Evolutionary conservation across 345 rosid genomes (phyloP).

Genomic region (Salix koriyanagi): DNA sequence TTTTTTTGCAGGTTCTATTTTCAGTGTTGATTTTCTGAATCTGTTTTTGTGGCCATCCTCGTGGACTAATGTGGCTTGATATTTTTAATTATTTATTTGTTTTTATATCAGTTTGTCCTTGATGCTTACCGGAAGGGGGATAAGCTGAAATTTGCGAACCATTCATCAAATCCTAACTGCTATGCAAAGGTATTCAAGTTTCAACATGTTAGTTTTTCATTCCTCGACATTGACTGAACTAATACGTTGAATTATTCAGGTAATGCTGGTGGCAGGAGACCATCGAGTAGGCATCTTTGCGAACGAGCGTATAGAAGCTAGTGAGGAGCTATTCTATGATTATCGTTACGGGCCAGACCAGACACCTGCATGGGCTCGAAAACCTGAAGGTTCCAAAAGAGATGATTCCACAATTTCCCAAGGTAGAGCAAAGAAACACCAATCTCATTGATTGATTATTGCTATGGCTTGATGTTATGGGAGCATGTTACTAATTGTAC

Average conservation of each 20-base stretch:
- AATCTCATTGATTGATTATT: conserved; percentile 60
- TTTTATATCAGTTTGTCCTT: conserved; percentile 65
- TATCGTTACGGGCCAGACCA: conserved; percentile 95
- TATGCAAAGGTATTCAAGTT: conserved; percentile 79
- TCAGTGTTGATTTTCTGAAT: not conserved
- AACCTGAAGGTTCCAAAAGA: conserved; percentile 83
- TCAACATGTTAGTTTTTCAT: not conserved
- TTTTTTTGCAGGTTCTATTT: not conserved
- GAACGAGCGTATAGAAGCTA: conserved; percentile 84
- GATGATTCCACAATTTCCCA: conserved; percentile 66
- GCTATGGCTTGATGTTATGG: not conserved
- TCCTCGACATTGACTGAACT: not conserved
- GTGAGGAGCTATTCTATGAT: conserved; percentile 94
- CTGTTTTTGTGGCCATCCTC: not conserved
- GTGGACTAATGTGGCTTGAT: not conserved
- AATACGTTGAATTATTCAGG: conserved; percentile 38
- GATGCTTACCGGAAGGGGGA: conserved; percentile 98
- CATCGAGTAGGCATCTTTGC: conserved; percentile 96
- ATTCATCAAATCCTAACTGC: conserved; percentile 91
- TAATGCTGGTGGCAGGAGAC: conserved; percentile 98
- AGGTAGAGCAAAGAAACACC: conserved; percentile 97
- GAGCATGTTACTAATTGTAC: not conserved
- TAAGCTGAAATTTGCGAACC: conserved; percentile 96
- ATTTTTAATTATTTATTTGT: not conserved
- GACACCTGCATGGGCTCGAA: conserved; percentile 97